A percentile compares a stretch with the other conserved stretches of the same genome.
Evolutionary conservation across 2,329 filamentous ascomycete genomes (phyloP).

Genomic region (Cladobotryum protrusum): DNA sequence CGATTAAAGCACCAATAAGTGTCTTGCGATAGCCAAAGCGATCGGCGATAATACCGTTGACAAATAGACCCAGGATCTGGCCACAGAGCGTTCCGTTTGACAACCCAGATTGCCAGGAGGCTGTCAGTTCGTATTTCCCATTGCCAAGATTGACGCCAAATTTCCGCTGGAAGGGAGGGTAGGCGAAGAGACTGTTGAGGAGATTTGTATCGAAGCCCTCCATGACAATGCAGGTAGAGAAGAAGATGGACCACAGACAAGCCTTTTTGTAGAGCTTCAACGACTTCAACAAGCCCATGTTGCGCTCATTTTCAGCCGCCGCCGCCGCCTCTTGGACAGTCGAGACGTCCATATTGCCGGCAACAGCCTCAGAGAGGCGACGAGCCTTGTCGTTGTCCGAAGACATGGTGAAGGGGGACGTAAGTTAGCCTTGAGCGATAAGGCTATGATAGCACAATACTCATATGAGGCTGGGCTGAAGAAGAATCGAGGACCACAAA

Average conservation of each 20-base stretch:
- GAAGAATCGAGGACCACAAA: too few species aligned
- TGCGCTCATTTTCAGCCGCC: conserved; percentile 29
- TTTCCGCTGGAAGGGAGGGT: conserved; percentile 31
- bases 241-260: conserved; percentile 31
- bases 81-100: conserved; percentile 43
- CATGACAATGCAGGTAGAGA: conserved; percentile 34
- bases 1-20: conserved; percentile 36
- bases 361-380: too few species aligned
- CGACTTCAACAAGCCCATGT: conserved; percentile 26
- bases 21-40: conserved; percentile 41
- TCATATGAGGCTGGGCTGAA: too few species aligned
- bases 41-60: conserved; percentile 44
- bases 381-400: too few species aligned
- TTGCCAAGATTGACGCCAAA: conserved; percentile 32
- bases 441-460: too few species aligned
- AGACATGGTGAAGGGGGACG: too few species aligned
- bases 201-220: conserved; percentile 36
- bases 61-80: conserved; percentile 43
- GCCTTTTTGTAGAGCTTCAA: conserved; percentile 36
- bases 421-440: too few species aligned
- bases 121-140: conserved; percentile 40
- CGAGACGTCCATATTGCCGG: conserved; percentile 10
- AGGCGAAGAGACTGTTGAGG: conserved; percentile 36
- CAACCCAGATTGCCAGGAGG: conserved; percentile 47
- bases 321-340: conserved; percentile 17